phyloP scores from a whole-genome alignment of 495 filamentous ascomycete species.

The Penicillium taxi region DNA sequence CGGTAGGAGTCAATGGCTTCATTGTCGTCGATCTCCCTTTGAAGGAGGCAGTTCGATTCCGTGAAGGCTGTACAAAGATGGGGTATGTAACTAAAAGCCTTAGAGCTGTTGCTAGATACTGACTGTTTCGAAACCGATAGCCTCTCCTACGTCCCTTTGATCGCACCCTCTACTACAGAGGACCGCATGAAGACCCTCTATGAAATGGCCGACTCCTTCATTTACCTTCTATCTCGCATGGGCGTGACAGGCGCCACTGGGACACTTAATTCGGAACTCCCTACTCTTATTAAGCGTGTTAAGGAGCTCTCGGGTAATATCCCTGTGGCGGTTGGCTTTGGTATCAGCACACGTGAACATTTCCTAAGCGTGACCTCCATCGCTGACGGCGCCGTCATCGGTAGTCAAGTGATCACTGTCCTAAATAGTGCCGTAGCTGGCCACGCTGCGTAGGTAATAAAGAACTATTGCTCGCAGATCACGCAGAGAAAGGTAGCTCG shows the following conservation, averaged over 20 bases:
- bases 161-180: constrained; percentile 87
- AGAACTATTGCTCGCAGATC: constrained; percentile 2
- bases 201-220: constrained; percentile 96
- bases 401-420: constrained; percentile 71
- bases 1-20: constrained; percentile 89
- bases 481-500: neutral
- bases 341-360: constrained; percentile 73
- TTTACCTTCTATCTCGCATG: constrained; percentile 98
- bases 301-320: constrained; percentile 92
- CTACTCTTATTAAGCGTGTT: constrained; percentile 71
- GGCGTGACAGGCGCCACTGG: constrained; percentile 90
- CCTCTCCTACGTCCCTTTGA: constrained; percentile 89
- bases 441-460: constrained; percentile 17
- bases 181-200: constrained; percentile 89
- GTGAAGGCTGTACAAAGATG: constrained; percentile 72
- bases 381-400: constrained; percentile 82
- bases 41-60: constrained; percentile 91
- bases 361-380: constrained; percentile 67
- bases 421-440: constrained; percentile 54
- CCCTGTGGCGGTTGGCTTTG: constrained; percentile 88
- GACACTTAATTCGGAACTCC: constrained; percentile 67
- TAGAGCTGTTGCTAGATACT: too few relatives aligned
- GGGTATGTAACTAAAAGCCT: constrained; percentile 53
- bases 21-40: constrained; percentile 96
- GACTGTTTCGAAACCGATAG: constrained; percentile 31